A percentile compares a stretch with the other conserved stretches of the same genome.
Conservation (phyloP, 495 filamentous ascomycete genomes). For the Tirmania nivea region DNA sequence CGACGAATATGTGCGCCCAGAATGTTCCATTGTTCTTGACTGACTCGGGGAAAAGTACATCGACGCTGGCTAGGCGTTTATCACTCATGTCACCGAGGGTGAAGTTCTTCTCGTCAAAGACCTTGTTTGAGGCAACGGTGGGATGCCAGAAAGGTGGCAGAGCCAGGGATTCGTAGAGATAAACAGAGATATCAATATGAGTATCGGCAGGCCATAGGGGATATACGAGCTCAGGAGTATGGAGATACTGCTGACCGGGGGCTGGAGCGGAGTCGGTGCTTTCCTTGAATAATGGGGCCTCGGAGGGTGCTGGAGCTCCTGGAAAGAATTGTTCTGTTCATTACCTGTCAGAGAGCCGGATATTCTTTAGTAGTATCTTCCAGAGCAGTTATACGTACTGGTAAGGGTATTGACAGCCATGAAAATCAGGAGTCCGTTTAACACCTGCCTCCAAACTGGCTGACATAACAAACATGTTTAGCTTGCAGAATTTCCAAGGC, state of each 20-base stretch:
- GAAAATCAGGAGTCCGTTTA: not conserved
- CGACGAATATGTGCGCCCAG: constrained; percentile 83
- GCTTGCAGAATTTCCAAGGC: no score
- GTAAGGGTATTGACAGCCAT: not conserved
- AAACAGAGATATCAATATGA: constrained; percentile 61
- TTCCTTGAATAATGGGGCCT: not conserved
- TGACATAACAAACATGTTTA: not conserved
- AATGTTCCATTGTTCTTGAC: constrained; percentile 86
- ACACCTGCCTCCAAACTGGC: not conserved
- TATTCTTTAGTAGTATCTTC: no score
- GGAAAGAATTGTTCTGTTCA: not conserved
- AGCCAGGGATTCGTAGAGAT: constrained; percentile 52
- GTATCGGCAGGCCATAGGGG: constrained; percentile 17
- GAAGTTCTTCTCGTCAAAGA: constrained; percentile 64
- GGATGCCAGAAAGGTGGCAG: constrained; percentile 42
- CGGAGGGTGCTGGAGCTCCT: not conserved
- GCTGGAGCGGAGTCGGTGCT: not conserved
- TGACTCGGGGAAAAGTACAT: constrained; percentile 48
- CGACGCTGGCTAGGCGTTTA: constrained; percentile 52
- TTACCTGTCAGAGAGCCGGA: no score
- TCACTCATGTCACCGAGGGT: constrained; percentile 63
- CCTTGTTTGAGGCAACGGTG: constrained; percentile 31
- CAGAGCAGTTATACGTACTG: not conserved
- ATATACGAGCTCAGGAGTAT: not conserved
- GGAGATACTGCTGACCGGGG: not conserved